A percentile compares a stretch with the other conserved stretches of the same genome.
These are phyloP conservation scores for Kondoa subrosea DNA, from an alignment of 768 basidiomycete species.

Conservation along the genomic window DNA sequence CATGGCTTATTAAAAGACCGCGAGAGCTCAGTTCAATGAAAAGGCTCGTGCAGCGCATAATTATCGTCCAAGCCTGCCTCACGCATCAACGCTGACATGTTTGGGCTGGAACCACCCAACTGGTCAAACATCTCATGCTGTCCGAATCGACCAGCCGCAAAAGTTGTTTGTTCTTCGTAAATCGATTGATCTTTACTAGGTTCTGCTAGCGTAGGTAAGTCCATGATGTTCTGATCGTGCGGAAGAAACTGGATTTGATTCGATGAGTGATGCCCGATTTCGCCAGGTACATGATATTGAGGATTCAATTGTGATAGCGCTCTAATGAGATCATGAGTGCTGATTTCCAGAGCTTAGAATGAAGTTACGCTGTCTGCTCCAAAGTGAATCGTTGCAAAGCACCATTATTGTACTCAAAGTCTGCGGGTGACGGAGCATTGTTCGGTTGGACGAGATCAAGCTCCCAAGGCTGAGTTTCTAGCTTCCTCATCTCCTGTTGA, in stretches of 20 bases:
- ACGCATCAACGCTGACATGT: background rate
- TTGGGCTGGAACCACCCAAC: no score
- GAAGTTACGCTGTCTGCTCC: background rate
- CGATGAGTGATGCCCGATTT: no score
- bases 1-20: no score
- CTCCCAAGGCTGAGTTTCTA: background rate
- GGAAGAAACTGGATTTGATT: background rate
- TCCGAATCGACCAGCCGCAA: background rate
- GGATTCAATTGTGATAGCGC: no score
- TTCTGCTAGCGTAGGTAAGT: background rate
- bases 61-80: background rate
- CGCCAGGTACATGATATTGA: no score
- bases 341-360: background rate
- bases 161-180: background rate
- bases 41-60: no score
- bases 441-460: background rate
- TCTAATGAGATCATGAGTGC: background rate
- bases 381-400: background rate
- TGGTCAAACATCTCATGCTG: no score
- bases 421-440: background rate
- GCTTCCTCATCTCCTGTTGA: background rate
- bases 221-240: background rate
- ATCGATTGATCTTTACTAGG: background rate
- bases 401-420: background rate
- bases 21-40: no score